phyloP scores from a whole-genome alignment of 257 asterid species.

The Lithospermum erythrorhizon region DNA sequence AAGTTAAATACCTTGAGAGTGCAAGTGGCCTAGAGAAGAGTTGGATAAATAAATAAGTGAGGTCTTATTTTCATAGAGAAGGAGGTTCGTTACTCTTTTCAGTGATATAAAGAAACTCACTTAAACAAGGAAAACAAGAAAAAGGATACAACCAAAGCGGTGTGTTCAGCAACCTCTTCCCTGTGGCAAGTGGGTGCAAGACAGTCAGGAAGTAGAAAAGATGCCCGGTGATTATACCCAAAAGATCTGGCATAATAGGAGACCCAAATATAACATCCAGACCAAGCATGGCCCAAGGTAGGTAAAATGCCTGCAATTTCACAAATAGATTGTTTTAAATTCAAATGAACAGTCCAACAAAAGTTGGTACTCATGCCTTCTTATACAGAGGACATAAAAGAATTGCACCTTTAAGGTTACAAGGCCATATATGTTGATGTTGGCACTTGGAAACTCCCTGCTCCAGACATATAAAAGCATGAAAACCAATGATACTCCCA shows the following conservation, averaged over 20 bases:
- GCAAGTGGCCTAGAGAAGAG: no score
- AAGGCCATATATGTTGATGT: slow-evolving; percentile 75
- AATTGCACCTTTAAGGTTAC: slow-evolving; percentile 65
- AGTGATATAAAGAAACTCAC: neutral
- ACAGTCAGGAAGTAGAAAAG: slow-evolving; percentile 79
- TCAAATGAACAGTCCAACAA: neutral
- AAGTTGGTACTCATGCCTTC: neutral
- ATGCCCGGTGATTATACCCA: slow-evolving; percentile 89
- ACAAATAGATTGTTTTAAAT: neutral
- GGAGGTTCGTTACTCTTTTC: neutral
- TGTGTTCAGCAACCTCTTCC: slow-evolving; percentile 61
- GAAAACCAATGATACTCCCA: slow-evolving; percentile 85
- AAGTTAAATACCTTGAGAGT: no score
- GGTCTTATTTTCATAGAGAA: neutral
- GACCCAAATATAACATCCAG: slow-evolving; percentile 83
- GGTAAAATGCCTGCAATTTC: slow-evolving; percentile 70
- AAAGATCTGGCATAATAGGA: slow-evolving; percentile 60
- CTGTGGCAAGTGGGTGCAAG: slow-evolving; percentile 90
- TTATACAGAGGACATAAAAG: neutral
- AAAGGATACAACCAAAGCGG: slow-evolving; percentile 87
- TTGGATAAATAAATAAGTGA: neutral
- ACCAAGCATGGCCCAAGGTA: slow-evolving; percentile 98
- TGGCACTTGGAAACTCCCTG: slow-evolving; percentile 85
- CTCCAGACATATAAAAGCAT: slow-evolving; percentile 97
- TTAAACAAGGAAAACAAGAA: neutral